Conservation (phyloP, 2,329 filamentous ascomycete genomes). For the Cytospora piceicola region DNA sequence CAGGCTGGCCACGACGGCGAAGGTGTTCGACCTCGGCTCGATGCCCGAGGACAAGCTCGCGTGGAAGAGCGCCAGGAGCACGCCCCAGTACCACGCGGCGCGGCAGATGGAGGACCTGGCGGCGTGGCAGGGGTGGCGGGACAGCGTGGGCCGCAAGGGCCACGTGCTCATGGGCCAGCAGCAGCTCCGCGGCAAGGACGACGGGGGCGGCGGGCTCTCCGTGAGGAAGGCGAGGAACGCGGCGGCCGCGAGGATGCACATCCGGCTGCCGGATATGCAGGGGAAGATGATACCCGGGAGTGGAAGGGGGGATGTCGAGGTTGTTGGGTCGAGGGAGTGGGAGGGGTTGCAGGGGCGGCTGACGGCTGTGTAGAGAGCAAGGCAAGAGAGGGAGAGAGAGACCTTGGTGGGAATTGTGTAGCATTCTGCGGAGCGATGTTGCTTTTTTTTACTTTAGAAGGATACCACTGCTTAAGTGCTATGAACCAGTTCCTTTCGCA, state of each 20-base stretch:
- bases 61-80: constrained; percentile 68
- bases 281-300: constrained; percentile 48
- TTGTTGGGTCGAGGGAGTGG: constrained; percentile 60
- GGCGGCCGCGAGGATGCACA: constrained; percentile 52
- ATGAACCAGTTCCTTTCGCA: neutral
- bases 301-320: constrained; percentile 48
- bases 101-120: constrained; percentile 68
- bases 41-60: constrained; percentile 63
- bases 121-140: constrained; percentile 62
- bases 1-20: constrained; percentile 59
- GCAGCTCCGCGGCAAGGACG: constrained; percentile 17
- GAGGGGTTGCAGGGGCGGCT: constrained; percentile 55
- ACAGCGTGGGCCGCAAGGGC: constrained; percentile 58
- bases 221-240: constrained; percentile 39
- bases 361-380: constrained; percentile 33
- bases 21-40: constrained; percentile 61
- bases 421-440: neutral
- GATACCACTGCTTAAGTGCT: constrained; percentile 28
- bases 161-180: constrained; percentile 41
- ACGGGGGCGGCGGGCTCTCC: constrained; percentile 33
- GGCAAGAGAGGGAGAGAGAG: neutral
- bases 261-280: constrained; percentile 51
- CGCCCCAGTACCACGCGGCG: constrained; percentile 68
- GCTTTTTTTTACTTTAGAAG: constrained; percentile 9
- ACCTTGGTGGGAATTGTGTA: neutral